phyloP scores from a whole-genome alignment of 805 yeast species.

The Priceomyces haplophilus region DNA sequence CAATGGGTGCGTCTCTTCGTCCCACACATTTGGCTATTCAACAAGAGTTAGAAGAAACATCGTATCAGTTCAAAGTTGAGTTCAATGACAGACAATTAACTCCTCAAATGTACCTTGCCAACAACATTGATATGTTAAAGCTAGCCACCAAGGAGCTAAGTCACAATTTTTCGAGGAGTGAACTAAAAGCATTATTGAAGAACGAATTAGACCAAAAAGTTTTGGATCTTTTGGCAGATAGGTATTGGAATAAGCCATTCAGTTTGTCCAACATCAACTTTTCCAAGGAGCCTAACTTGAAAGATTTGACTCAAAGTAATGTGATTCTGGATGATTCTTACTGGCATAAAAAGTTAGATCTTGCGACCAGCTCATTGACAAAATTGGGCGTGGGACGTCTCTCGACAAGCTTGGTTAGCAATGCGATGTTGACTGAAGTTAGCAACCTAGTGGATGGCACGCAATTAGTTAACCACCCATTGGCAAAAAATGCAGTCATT shows the following conservation, averaged over 20 bases:
- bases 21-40: conserved; percentile 86
- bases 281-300: conserved; percentile 45
- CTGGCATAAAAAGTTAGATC: conserved; percentile 86
- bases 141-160: conserved; percentile 84
- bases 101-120: conserved; percentile 91
- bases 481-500: conserved; percentile 73
- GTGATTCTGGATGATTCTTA: conserved; percentile 60
- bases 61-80: conserved; percentile 92
- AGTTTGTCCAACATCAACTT: conserved; percentile 14
- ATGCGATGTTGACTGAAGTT: conserved; percentile 74
- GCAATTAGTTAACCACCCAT: conserved; percentile 78
- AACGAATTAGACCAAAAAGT: conserved; percentile 87
- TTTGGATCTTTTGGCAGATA: conserved; percentile 78
- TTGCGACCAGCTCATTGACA: conserved; percentile 78
- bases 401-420: conserved; percentile 78
- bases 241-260: conserved; percentile 83
- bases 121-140: conserved; percentile 83
- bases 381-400: conserved; percentile 92
- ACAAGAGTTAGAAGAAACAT: conserved; percentile 88
- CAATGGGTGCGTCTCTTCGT: conserved; percentile 84
- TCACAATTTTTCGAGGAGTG: conserved; percentile 76
- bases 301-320: conserved; percentile 53
- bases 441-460: conserved; percentile 70
- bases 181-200: conserved; percentile 73
- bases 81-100: conserved; percentile 93